Evolutionary conservation across 177 flowering plant species (phyloP).

Genomic region (Vitis hybrid): DNA sequence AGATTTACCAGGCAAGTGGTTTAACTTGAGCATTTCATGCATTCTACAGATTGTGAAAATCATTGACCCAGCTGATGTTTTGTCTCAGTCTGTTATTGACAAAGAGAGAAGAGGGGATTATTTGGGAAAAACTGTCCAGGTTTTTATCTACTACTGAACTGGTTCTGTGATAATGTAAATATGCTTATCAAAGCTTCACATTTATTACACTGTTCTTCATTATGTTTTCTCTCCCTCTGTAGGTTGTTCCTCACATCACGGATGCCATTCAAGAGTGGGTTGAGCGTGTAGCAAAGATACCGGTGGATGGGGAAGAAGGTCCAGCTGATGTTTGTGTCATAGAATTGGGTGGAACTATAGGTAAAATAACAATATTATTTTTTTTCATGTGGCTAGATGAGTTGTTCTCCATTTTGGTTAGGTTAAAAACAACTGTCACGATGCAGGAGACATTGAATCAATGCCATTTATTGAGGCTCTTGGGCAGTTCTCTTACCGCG

Average conservation of each 20-base stretch:
- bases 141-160: slow-evolving; percentile 9
- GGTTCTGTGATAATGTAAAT: too few species aligned
- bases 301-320: slow-evolving; percentile 89
- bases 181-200: too few species aligned
- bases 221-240: slow-evolving; percentile 3
- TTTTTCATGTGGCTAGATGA: background rate
- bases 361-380: slow-evolving; percentile 28
- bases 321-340: slow-evolving; percentile 97
- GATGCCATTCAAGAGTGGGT: slow-evolving; percentile 98
- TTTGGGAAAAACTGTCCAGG: slow-evolving; percentile 97
- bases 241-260: slow-evolving; percentile 97
- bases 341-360: slow-evolving; percentile 97
- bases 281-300: slow-evolving; percentile 76
- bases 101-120: slow-evolving; percentile 97
- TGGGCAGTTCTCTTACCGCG: slow-evolving; percentile 91
- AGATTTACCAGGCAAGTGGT: slow-evolving; percentile 73
- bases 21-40: background rate
- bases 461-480: slow-evolving; percentile 96
- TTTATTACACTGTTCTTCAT: background rate
- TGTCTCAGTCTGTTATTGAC: slow-evolving; percentile 68
- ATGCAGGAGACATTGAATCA: slow-evolving; percentile 95
- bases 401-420: background rate
- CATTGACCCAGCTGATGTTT: background rate
- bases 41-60: background rate
- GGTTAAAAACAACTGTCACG: slow-evolving; percentile 4